Evolutionary conservation across 805 yeast genomes (phyloP).

Genomic region (Candida patagonica): DNA sequence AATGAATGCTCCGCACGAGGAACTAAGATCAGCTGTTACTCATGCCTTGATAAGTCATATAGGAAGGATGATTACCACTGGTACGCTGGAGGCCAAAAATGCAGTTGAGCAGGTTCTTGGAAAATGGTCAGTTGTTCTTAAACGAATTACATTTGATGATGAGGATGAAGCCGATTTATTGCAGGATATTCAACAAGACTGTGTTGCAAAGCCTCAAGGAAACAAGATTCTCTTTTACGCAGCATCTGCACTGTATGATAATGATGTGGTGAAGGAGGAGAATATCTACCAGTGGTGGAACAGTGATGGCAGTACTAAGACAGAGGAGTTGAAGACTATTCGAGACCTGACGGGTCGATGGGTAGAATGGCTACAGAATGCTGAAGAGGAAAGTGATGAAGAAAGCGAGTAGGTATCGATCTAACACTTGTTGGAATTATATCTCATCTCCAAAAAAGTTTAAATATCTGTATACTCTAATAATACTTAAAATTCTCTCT

Average conservation of each 20-base stretch:
- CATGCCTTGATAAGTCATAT: constrained; percentile 63
- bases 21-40: constrained; percentile 75
- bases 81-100: constrained; percentile 62
- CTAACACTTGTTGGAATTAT: too few species aligned
- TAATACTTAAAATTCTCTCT: too few species aligned
- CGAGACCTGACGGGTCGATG: constrained; percentile 57
- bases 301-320: constrained; percentile 33
- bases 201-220: constrained; percentile 33
- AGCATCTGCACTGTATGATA: constrained; percentile 62
- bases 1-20: constrained; percentile 90
- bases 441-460: too few species aligned
- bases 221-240: constrained; percentile 40
- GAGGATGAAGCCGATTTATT: constrained; percentile 73
- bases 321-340: constrained; percentile 34
- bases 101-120: constrained; percentile 69
- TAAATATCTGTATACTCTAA: too few species aligned
- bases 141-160: constrained; percentile 74
- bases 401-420: constrained; percentile 2
- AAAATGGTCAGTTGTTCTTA: constrained; percentile 75
- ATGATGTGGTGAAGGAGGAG: constrained; percentile 77
- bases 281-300: constrained; percentile 79
- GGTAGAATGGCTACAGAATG: constrained; percentile 80
- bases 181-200: constrained; percentile 35
- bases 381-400: constrained; percentile 52
- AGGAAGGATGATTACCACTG: constrained; percentile 65